A percentile compares a stretch with the other conserved stretches of the same genome.
Evolutionary conservation across 129 eudicot genomes (phyloP).

Genomic region (Escallonia herrerae): DNA sequence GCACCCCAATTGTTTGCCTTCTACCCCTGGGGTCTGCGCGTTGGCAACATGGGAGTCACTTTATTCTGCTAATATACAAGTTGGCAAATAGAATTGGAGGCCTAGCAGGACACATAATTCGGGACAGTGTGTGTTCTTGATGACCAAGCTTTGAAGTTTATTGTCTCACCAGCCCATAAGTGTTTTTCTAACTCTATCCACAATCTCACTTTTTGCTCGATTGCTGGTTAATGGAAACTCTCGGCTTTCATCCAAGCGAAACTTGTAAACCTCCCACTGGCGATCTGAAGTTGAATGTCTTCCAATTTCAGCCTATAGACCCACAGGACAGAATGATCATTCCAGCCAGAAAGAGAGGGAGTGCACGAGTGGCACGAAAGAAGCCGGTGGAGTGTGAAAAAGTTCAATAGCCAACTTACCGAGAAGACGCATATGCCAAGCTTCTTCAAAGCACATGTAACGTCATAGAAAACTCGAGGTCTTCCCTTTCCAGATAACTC

Average conservation of each 20-base stretch:
- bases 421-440: slow-evolving; percentile 77
- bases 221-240: slow-evolving; percentile 33
- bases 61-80: too few species aligned
- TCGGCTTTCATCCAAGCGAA: slow-evolving; percentile 63
- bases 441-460: slow-evolving; percentile 55
- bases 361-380: neutral
- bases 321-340: slow-evolving; percentile 1
- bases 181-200: slow-evolving; percentile 57
- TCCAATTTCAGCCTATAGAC: slow-evolving; percentile 76
- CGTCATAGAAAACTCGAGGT: slow-evolving; percentile 83
- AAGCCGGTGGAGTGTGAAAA: neutral
- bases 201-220: slow-evolving; percentile 46
- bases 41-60: too few species aligned
- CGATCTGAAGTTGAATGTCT: slow-evolving; percentile 61
- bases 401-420: slow-evolving; percentile 30
- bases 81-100: too few species aligned
- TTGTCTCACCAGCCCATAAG: slow-evolving; percentile 80
- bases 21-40: too few species aligned
- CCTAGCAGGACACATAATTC: too few species aligned
- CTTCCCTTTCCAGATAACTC: slow-evolving; percentile 87
- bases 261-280: slow-evolving; percentile 86
- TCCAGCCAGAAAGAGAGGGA: neutral
- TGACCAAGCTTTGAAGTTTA: neutral
- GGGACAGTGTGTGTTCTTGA: neutral
- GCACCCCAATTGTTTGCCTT: too few species aligned